These are phyloP conservation scores for Corchorus olitorius DNA, from an alignment of 345 rosid genomes.

Conservation along the genomic window DNA sequence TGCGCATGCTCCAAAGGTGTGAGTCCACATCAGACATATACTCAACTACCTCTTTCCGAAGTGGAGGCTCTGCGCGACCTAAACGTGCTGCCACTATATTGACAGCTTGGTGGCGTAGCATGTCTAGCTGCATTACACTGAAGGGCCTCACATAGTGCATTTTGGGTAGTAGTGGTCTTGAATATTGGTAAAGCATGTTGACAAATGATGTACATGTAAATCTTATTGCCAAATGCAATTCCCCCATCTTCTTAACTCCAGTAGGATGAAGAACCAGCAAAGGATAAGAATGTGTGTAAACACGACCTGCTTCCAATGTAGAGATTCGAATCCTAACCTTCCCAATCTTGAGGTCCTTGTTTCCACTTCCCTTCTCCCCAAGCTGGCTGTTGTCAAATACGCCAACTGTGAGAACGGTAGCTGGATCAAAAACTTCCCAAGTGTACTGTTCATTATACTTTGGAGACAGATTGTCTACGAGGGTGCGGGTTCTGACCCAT, in stretches of 20 bases:
- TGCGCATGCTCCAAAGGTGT: conserved; percentile 96
- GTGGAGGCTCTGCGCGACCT: conserved; percentile 92
- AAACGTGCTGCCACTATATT: conserved; percentile 74
- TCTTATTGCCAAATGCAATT: conserved; percentile 83
- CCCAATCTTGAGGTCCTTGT: conserved; percentile 78
- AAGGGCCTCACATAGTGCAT: conserved; percentile 93
- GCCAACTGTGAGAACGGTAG: conserved; percentile 89
- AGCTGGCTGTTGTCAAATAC: conserved; percentile 93
- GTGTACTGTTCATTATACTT: conserved; percentile 96
- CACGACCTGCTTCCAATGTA: conserved; percentile 83
- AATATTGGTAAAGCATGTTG: conserved; percentile 87
- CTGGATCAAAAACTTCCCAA: conserved; percentile 96
- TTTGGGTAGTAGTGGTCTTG: conserved; percentile 83
- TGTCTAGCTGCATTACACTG: conserved; percentile 84
- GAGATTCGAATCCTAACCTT: conserved; percentile 93
- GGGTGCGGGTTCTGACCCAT: conserved; percentile 91
- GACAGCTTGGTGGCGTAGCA: conserved; percentile 85
- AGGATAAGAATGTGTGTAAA: conserved; percentile 93
- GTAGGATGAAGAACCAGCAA: conserved; percentile 81
- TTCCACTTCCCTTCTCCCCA: conserved; percentile 58
- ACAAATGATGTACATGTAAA: conserved; percentile 77
- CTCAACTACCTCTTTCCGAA: conserved; percentile 90
- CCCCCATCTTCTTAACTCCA: conserved; percentile 98
- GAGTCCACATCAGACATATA: conserved; percentile 95
- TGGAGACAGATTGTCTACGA: conserved; percentile 79